Conservation (phyloP, 2,329 filamentous ascomycete species). For the Dissoconium aciculare region DNA sequence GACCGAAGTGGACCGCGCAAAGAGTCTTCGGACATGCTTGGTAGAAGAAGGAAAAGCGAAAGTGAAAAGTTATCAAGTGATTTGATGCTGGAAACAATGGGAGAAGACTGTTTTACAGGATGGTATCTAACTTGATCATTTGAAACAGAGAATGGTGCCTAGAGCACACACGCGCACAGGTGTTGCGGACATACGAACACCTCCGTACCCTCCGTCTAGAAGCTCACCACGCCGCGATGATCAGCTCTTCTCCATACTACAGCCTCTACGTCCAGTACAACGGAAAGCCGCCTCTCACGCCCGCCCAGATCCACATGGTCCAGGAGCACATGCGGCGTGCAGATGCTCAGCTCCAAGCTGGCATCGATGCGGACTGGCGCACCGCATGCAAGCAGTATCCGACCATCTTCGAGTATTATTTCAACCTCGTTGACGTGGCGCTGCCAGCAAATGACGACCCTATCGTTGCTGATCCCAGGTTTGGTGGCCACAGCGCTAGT, state of each 20-base stretch:
- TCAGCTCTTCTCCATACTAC: slow-evolving; percentile 32
- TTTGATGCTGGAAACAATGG: not conserved
- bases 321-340: slow-evolving; percentile 45
- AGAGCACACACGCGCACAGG: slow-evolving; percentile 30
- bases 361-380: slow-evolving; percentile 68
- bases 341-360: slow-evolving; percentile 51
- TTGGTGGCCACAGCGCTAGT: slow-evolving; percentile 9
- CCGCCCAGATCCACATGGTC: slow-evolving; percentile 26
- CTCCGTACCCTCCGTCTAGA: slow-evolving; percentile 28
- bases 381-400: slow-evolving; percentile 61
- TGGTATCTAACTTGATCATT: slow-evolving; percentile 2
- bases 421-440: slow-evolving; percentile 51
- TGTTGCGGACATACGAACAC: slow-evolving; percentile 30
- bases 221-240: slow-evolving; percentile 28
- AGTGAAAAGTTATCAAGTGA: slow-evolving; percentile 1
- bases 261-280: slow-evolving; percentile 32
- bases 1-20: not conserved
- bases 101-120: not conserved
- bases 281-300: slow-evolving; percentile 30
- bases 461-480: slow-evolving; percentile 24
- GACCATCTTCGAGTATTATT: slow-evolving; percentile 71
- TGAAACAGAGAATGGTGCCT: slow-evolving; percentile 33
- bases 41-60: not conserved
- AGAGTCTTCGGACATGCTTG: not conserved
- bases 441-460: slow-evolving; percentile 42